phyloP scores from a whole-genome alignment of 768 basidiomycete species.

The Boletus huronensis region DNA sequence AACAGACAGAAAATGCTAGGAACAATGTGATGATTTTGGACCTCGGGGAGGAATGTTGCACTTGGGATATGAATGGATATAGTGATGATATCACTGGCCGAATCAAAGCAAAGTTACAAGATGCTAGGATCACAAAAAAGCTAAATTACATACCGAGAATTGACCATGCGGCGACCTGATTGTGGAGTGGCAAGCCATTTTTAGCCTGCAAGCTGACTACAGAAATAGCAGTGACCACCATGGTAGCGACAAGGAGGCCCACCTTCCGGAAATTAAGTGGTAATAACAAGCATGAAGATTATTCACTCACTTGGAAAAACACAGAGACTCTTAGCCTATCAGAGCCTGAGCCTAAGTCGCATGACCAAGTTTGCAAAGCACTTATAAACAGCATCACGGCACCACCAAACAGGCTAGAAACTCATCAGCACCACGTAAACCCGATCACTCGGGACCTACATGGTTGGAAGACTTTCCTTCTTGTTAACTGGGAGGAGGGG shows the following conservation, averaged over 20 bases:
- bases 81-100: slow-evolving; percentile 51
- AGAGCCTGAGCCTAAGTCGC: neutral
- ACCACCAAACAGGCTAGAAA: slow-evolving; percentile 47
- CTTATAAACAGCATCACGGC: slow-evolving; percentile 40
- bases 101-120: neutral
- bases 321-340: slow-evolving; percentile 3
- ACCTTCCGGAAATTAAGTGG: slow-evolving; percentile 31
- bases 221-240: slow-evolving; percentile 57
- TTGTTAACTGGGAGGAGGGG: slow-evolving; percentile 73
- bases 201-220: slow-evolving; percentile 61
- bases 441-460: slow-evolving; percentile 46
- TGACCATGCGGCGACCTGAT: slow-evolving; percentile 64
- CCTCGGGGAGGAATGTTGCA: slow-evolving; percentile 35
- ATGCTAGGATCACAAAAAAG: neutral
- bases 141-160: slow-evolving; percentile 49
- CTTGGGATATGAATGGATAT: slow-evolving; percentile 45
- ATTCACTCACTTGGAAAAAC: slow-evolving; percentile 23
- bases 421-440: slow-evolving; percentile 6
- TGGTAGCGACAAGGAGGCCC: slow-evolving; percentile 42
- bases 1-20: slow-evolving; percentile 70
- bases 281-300: neutral
- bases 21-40: slow-evolving; percentile 61
- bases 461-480: slow-evolving; percentile 51
- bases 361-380: slow-evolving; percentile 12
- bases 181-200: slow-evolving; percentile 55